phyloP scores from a whole-genome alignment of 805 yeast genomes.

The Sugiyamaella valdiviana region DNA sequence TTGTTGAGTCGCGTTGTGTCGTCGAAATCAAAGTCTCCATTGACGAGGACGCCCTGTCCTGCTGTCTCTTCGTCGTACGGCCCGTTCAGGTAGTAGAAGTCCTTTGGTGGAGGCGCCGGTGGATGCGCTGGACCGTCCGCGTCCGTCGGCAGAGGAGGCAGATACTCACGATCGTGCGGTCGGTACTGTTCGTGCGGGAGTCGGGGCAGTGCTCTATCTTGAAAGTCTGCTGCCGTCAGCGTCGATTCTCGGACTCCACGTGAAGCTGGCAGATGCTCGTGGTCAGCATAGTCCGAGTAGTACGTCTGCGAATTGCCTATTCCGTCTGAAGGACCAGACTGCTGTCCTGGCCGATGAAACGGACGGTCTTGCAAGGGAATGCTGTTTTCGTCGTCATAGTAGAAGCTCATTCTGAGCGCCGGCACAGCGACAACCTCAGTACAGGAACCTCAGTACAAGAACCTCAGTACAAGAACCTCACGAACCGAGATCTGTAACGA shows the following conservation, averaged over 20 bases:
- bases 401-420: slow-evolving; percentile 4
- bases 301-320: not conserved
- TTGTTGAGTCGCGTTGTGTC: not conserved
- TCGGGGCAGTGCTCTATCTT: not conserved
- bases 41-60: not conserved
- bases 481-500: too few relatives aligned
- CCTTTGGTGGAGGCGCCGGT: slow-evolving; percentile 6
- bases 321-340: not conserved
- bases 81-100: not conserved
- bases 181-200: not conserved
- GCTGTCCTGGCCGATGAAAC: slow-evolving; percentile 4
- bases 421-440: too few relatives aligned
- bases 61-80: not conserved
- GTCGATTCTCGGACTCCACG: not conserved
- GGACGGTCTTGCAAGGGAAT: slow-evolving; percentile 5
- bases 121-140: slow-evolving; percentile 1
- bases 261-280: not conserved
- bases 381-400: slow-evolving; percentile 2
- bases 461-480: too few relatives aligned
- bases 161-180: not conserved
- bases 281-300: not conserved
- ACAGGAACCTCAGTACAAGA: not conserved
- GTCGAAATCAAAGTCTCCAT: slow-evolving; percentile 1
- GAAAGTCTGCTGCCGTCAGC: not conserved
- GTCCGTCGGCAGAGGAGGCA: not conserved